Evolutionary conservation across 257 asterid species (phyloP), one percentile per base, ranked within the genome.

Genomic region (Gynochthodes officinalis): DNA sequence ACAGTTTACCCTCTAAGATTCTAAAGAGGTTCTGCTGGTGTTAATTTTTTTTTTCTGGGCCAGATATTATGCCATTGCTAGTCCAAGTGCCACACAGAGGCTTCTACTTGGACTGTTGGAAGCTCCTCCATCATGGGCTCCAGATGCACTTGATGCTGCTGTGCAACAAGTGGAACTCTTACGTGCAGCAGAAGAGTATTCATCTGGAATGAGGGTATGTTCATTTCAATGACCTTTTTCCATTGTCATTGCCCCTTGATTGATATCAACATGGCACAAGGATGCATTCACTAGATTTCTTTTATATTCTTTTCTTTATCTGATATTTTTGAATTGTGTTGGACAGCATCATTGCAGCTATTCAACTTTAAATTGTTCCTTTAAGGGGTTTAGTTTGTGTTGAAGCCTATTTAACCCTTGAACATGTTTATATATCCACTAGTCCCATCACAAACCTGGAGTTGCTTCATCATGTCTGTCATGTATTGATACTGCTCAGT

Each of bases 61-160:
- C 68, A 94, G 99, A 70, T 95, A 95, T 81, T 95, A 95, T 79
- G 96, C 99, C 65, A 87, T 95, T 81, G 99, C 99, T 66, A 95
- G 93, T 86, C 99, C 99, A 53, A 89, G 96, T 90, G 98, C 99
- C 81, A 95, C 99, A 19, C 99, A 92, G 72, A 92, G 99, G 80
- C 87, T 95, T 78, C 99, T 95, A 75, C 92, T 95, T 78, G 99
- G 99, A 79, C 92, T 95, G 67, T 82, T 95, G 76, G 99, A 95
- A 83, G 99, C 99, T 75, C 98, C 99, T 32, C 98, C 99, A 32
- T 95, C 99, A 28, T 92, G 98, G 99, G 99, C 99, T 67, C 99
- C 99, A 19, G 99, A 95, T 84, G 99, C 99, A 65, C 97, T 95
- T 73, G 97, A 95, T 83, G 99, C 99, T 84, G 92, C 99, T 80